Evolutionary conservation across 768 basidiomycete species (phyloP), one percentile per base, ranked within the genome.

Genomic region (Pleurotus pulmonarius): DNA sequence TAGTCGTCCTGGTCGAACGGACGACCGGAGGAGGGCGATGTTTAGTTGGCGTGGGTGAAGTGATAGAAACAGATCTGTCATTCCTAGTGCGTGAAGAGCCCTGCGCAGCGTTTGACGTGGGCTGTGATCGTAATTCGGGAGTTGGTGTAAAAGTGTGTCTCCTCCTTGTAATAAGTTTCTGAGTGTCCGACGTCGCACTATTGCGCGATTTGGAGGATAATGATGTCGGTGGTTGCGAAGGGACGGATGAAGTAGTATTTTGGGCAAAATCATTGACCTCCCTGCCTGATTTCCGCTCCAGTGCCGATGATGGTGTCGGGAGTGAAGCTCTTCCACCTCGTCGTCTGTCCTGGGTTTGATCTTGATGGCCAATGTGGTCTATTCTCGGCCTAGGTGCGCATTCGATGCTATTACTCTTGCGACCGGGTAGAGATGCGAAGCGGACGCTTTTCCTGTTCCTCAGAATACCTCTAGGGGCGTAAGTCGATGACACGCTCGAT

Each of bases 381-480:
- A 34, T 34, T 11, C 29, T 34, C 1, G 29, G 29, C 11, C 40
- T 43, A n/a, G 54, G 13, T 39, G 26, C 45, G 53, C 39, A 53
- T 26, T 48, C 38, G 46, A 34, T 25, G 53, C 48, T 20, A 9
- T 34, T 52, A 20, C 20, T 40, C 13, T 51, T 40, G 46, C 59
- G 61, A 20, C 60, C 62, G 11, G 72, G 71, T 41, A 72, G 60
- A 44, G 69, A 69, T 12, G 73, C 73, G 60, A 80, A 80, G 44
- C 77, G 73, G 55, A 80, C 78, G 41, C 69, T 77, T 57, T 74
- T 78, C 64, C 63, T 68, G 55, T 65, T 68, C 57, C 74, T 75
- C 37, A 75, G 64, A 34, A 75, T 73, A 39, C 74, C 69, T 20
- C 70, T 67, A 22, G 68, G 63, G 16, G 52, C 56, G 41, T 57